Evolutionary conservation across 305 asterid genomes (phyloP).

Genomic region (Striga hermonthica): DNA sequence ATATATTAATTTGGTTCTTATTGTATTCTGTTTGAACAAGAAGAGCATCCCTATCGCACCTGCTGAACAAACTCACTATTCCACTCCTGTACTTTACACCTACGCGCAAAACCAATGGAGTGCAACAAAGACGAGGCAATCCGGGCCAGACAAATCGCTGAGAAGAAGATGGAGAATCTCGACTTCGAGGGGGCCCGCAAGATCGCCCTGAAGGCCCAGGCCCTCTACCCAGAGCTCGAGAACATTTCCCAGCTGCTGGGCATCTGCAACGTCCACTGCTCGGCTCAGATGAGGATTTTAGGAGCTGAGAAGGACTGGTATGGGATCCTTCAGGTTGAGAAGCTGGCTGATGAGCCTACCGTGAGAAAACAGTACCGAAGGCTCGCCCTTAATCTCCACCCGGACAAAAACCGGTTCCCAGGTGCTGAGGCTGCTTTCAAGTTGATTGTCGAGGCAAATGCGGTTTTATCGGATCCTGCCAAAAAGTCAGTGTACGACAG

Average conservation of each 20-base stretch:
- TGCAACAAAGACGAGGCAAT: slow-evolving; percentile 66
- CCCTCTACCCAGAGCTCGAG: slow-evolving; percentile 55
- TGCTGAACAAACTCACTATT: no score
- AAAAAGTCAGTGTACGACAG: slow-evolving; percentile 42
- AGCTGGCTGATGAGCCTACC: slow-evolving; percentile 40
- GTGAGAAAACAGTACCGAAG: slow-evolving; percentile 52
- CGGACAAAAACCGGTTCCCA: slow-evolving; percentile 58
- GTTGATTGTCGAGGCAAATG: slow-evolving; percentile 53
- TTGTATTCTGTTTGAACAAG: slow-evolving; percentile 25
- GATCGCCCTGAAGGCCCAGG: slow-evolving; percentile 46
- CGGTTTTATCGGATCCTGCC: slow-evolving; percentile 48
- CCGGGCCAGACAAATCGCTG: slow-evolving; percentile 51
- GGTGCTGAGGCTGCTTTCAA: slow-evolving; percentile 68
- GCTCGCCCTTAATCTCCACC: slow-evolving; percentile 58
- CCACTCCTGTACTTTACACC: no score
- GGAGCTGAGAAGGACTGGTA: slow-evolving; percentile 65
- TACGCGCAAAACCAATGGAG: slow-evolving; percentile 35
- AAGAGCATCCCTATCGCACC: slow-evolving; percentile 4
- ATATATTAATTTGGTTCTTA: slow-evolving; percentile 10
- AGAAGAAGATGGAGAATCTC: slow-evolving; percentile 45
- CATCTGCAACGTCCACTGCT: slow-evolving; percentile 55
- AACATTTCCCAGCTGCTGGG: slow-evolving; percentile 47
- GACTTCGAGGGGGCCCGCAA: slow-evolving; percentile 55
- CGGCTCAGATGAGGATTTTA: slow-evolving; percentile 34
- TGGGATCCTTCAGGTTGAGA: slow-evolving; percentile 49